Evolutionary conservation across 306 rosid genomes (phyloP).

Genomic region (Sesbania bispinosa): DNA sequence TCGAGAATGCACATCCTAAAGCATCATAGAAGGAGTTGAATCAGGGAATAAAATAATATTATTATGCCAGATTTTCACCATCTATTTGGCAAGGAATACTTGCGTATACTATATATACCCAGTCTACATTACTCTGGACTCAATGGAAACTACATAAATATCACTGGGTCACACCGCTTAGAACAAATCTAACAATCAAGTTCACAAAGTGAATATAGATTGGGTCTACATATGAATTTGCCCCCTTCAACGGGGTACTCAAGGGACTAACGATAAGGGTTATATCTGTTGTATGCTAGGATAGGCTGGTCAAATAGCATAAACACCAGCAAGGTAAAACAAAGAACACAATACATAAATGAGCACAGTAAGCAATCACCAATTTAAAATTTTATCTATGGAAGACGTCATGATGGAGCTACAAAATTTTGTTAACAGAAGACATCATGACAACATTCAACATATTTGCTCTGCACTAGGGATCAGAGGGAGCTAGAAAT

Average conservation of each 20-base stretch:
- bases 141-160: no score
- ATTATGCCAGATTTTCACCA: neutral
- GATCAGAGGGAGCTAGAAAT: neutral
- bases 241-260: no score
- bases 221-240: no score
- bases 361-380: neutral
- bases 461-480: neutral
- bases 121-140: no score
- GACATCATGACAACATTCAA: neutral
- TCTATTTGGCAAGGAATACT: neutral
- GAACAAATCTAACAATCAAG: neutral
- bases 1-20: constrained; percentile 87
- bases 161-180: neutral
- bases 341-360: no score
- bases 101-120: no score
- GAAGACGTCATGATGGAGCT: no score
- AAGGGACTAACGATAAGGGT: neutral
- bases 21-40: constrained; percentile 10
- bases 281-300: neutral
- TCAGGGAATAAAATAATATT: constrained; percentile 4
- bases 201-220: no score
- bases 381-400: neutral
- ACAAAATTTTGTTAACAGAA: neutral
- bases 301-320: neutral
- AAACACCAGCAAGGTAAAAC: neutral